phyloP scores from a whole-genome alignment of 345 rosid species.

The Murraya paniculata region DNA sequence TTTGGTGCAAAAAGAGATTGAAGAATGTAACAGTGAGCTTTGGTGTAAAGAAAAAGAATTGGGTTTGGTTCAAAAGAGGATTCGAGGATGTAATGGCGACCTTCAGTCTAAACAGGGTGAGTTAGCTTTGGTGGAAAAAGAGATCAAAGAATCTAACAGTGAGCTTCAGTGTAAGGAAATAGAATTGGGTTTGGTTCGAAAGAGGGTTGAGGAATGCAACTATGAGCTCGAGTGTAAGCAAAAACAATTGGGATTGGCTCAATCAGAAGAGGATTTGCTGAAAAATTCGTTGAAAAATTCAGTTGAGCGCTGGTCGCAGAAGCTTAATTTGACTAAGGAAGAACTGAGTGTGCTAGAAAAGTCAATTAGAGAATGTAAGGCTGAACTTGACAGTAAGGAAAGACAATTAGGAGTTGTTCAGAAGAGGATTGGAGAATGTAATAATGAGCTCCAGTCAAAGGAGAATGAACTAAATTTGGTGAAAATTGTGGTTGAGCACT shows the following conservation, averaged over 20 bases:
- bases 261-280: not conserved
- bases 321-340: conserved; percentile 3
- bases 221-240: not conserved
- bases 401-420: too few species aligned
- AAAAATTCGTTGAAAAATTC: not conserved
- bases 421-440: not conserved
- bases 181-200: not conserved
- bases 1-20: not conserved
- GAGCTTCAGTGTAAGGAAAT: not conserved
- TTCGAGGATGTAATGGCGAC: conserved; percentile 2
- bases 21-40: not conserved
- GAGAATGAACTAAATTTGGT: conserved; percentile 5
- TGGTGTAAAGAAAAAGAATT: not conserved
- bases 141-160: not conserved
- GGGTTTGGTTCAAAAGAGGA: not conserved
- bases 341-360: conserved; percentile 6
- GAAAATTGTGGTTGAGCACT: not conserved
- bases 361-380: not conserved
- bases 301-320: not conserved
- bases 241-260: not conserved
- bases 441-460: not conserved
- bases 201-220: not conserved
- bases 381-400: not conserved
- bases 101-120: not conserved
- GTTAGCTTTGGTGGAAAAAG: not conserved